Evolutionary conservation across 176 grass and related monocot genomes (phyloP).

Genomic region (Rhynchospora breviuscula): DNA sequence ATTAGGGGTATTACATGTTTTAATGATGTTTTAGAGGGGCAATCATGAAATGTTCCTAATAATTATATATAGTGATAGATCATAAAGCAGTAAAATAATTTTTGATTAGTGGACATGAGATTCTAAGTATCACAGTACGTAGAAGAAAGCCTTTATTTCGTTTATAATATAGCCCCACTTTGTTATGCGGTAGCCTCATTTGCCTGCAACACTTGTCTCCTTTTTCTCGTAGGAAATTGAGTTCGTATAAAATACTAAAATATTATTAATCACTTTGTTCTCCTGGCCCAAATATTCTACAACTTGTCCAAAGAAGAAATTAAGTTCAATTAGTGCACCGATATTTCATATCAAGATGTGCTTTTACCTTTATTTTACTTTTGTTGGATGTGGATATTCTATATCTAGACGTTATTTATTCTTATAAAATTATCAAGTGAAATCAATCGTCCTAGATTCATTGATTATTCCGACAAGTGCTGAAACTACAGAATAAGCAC

Average conservation of each 20-base stretch:
- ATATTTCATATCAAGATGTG: neutral
- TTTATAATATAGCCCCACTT: neutral
- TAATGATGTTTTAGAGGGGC: too few species aligned
- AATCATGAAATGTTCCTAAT: neutral
- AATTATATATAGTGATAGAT: neutral
- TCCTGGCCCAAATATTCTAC: neutral
- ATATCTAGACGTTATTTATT: neutral
- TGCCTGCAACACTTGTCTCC: too few species aligned
- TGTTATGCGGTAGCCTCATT: neutral
- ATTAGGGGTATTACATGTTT: too few species aligned
- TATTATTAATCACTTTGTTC: neutral
- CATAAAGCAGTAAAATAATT: neutral
- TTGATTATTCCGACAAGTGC: conserved; percentile 15
- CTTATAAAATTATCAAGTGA: neutral
- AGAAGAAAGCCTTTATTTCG: neutral
- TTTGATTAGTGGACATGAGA: neutral
- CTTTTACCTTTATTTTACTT: neutral
- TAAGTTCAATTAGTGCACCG: neutral
- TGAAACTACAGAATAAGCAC: neutral
- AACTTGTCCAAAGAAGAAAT: neutral
- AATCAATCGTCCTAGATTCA: neutral
- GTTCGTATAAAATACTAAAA: neutral
- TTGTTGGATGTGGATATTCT: neutral
- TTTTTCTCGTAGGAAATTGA: neutral
- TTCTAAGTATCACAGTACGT: neutral